These are phyloP conservation scores for Penicillium turbatum DNA, from an alignment of 495 filamentous ascomycete genomes.

Conservation along the genomic window DNA sequence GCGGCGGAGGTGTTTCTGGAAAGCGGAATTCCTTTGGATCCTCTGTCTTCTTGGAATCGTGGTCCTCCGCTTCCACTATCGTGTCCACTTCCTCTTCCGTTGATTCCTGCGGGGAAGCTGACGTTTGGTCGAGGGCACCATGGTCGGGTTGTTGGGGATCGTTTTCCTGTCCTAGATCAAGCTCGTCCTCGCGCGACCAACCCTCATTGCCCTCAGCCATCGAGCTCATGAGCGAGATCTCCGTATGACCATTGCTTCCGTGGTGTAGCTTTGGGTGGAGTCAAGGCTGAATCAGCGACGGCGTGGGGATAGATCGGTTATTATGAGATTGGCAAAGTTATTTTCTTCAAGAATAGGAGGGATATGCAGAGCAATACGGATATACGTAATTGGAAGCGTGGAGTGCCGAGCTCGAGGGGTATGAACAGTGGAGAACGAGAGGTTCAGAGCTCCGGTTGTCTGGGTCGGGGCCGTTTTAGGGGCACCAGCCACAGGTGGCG, in stretches of 20 bases:
- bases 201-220: constrained; percentile 46
- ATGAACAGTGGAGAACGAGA: constrained; percentile 26
- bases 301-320: neutral
- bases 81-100: constrained; percentile 30
- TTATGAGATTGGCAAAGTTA: neutral
- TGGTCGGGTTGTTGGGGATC: constrained; percentile 23
- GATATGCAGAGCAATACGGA: neutral
- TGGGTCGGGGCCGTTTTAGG: constrained; percentile 22
- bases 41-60: constrained; percentile 19
- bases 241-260: constrained; percentile 44
- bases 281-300: constrained; percentile 12
- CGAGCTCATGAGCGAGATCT: constrained; percentile 47
- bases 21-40: constrained; percentile 10
- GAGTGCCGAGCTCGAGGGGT: constrained; percentile 20
- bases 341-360: neutral
- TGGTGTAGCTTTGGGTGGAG: constrained; percentile 7
- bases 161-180: constrained; percentile 42
- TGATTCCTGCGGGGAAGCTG: constrained; percentile 16
- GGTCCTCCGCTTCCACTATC: constrained; percentile 24
- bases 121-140: constrained; percentile 20
- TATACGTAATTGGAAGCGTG: neutral
- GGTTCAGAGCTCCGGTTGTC: constrained; percentile 19
- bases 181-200: constrained; percentile 46
- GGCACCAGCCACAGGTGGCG: constrained; percentile 23
- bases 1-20: constrained; percentile 26